phyloP scores from a whole-genome alignment of 2,329 filamentous ascomycete species.

The Colletotrichum theobromicola region DNA sequence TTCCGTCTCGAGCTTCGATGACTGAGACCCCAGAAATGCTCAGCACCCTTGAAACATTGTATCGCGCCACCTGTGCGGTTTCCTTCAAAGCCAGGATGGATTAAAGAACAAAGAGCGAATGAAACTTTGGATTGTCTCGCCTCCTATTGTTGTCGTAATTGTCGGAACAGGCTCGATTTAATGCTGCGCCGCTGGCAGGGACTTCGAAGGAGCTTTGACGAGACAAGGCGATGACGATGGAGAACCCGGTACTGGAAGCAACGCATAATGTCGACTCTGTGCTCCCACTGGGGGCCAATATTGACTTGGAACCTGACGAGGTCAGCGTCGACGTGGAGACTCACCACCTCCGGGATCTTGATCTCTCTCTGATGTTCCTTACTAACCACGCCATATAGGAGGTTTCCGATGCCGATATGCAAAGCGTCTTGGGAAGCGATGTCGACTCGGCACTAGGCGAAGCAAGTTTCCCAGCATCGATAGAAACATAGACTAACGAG shows the following conservation, averaged over 20 bases:
- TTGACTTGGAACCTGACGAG: conserved; percentile 21
- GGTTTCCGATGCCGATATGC: conserved; percentile 14
- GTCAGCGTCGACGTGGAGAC: background rate
- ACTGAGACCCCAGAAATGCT: background rate
- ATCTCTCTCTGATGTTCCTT: background rate
- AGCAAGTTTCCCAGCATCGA: conserved; percentile 21
- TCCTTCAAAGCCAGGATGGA: background rate
- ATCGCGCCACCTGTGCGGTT: background rate
- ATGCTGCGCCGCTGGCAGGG: background rate
- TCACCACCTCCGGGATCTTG: background rate
- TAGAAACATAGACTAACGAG: background rate
- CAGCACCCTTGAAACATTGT: background rate
- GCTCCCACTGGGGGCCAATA: background rate
- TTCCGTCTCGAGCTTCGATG: background rate
- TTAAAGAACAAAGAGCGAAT: background rate
- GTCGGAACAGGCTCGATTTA: background rate
- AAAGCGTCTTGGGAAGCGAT: conserved; percentile 19
- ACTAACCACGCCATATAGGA: background rate
- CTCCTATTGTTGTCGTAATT: background rate
- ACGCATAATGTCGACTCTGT: background rate
- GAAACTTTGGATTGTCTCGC: background rate
- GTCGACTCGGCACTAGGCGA: conserved; percentile 33
- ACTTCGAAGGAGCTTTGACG: background rate
- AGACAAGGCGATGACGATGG: conserved; percentile 5
- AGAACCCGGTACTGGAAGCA: background rate